These are phyloP conservation scores for Stenogyne calaminthoides DNA, from an alignment of 305 asterid species.

Conservation along the genomic window DNA sequence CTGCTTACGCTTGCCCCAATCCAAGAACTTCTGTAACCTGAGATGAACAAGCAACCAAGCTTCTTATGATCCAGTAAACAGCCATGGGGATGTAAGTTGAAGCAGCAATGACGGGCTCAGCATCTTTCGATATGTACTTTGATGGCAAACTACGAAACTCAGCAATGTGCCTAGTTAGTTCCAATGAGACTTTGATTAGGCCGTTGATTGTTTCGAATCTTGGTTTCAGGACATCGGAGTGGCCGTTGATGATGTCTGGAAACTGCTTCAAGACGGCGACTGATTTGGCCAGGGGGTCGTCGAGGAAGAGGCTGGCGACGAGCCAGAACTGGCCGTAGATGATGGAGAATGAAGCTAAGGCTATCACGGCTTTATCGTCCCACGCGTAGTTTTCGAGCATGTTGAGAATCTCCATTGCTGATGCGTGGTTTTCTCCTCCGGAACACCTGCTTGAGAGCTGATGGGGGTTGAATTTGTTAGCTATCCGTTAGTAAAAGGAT, in stretches of 20 bases:
- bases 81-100: slow-evolving; percentile 56
- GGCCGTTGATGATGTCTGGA: slow-evolving; percentile 61
- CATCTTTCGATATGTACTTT: slow-evolving; percentile 57
- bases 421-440: slow-evolving; percentile 59
- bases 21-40: slow-evolving; percentile 59
- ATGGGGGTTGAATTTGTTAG: neutral
- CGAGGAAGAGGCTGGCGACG: slow-evolving; percentile 47
- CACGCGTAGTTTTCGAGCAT: slow-evolving; percentile 64
- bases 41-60: slow-evolving; percentile 72
- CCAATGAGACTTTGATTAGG: slow-evolving; percentile 59
- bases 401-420: slow-evolving; percentile 58
- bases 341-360: slow-evolving; percentile 64
- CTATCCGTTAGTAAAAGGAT: neutral
- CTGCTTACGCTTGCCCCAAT: slow-evolving; percentile 57
- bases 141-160: slow-evolving; percentile 60
- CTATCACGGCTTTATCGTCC: slow-evolving; percentile 76
- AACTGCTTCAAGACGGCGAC: slow-evolving; percentile 62
- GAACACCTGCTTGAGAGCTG: slow-evolving; percentile 75
- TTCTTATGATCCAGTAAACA: slow-evolving; percentile 76
- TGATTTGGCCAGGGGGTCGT: slow-evolving; percentile 71
- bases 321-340: slow-evolving; percentile 90
- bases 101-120: slow-evolving; percentile 53
- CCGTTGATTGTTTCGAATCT: slow-evolving; percentile 58
- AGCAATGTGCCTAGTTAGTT: slow-evolving; percentile 57
- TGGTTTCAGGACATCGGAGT: slow-evolving; percentile 41